Evolutionary conservation across 2,329 filamentous ascomycete species (phyloP).

Genomic region (Trichoderma sp.): DNA sequence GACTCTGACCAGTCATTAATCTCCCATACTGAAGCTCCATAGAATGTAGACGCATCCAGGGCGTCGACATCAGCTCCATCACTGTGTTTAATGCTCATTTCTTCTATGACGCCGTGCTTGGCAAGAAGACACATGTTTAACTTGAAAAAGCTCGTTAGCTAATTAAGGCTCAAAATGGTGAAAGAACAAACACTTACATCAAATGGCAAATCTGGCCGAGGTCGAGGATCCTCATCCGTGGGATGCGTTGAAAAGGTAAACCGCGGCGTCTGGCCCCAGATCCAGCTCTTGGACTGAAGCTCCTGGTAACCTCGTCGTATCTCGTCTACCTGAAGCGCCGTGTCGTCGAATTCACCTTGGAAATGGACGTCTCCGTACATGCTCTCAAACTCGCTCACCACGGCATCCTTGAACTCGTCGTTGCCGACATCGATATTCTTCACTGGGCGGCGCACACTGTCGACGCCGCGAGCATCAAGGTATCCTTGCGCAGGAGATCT

Average conservation of each 20-base stretch:
- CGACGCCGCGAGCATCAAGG: conserved; percentile 79
- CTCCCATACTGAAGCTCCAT: conserved; percentile 20
- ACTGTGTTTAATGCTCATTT: conserved; percentile 29
- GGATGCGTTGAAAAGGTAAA: conserved; percentile 68
- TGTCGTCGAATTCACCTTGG: conserved; percentile 46
- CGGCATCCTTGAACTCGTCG: conserved; percentile 49
- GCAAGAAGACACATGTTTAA: conserved; percentile 36
- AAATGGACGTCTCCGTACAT: conserved; percentile 57
- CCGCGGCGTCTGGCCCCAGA: conserved; percentile 79
- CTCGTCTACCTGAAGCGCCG: conserved; percentile 43
- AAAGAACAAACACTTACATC: conserved; percentile 36
- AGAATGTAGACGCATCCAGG: conserved; percentile 4
- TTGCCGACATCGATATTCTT: conserved; percentile 66
- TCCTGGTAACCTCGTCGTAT: conserved; percentile 43
- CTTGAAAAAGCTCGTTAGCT: conserved; percentile 22
- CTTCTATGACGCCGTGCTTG: conserved; percentile 37
- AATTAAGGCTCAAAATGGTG: too few relatives aligned
- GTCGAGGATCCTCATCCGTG: conserved; percentile 55
- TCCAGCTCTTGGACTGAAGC: conserved; percentile 64
- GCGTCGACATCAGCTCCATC: neutral
- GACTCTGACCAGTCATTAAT: conserved; percentile 28
- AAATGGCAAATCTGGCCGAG: conserved; percentile 49
- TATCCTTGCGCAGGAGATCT: conserved; percentile 73
- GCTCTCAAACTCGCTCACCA: conserved; percentile 60
- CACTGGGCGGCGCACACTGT: conserved; percentile 83